Conservation (phyloP, 2,329 filamentous ascomycete genomes). For the Purpureocillium lavendulum region DNA sequence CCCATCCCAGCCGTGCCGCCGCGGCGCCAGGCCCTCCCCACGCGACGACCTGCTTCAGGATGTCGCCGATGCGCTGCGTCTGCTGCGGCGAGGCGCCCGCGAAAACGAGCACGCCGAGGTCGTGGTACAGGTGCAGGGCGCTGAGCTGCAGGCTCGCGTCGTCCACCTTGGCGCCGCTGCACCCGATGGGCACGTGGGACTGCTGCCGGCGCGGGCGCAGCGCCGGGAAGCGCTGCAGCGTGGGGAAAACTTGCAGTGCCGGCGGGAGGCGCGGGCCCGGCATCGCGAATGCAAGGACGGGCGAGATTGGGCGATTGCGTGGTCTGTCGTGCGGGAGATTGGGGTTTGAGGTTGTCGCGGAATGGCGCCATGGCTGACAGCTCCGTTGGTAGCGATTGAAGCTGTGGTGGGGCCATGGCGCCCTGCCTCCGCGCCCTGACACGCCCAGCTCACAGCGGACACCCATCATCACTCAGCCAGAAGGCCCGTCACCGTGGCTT, state of each 20-base stretch:
- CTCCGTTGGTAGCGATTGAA: no score
- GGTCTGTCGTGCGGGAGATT: conserved; percentile 3
- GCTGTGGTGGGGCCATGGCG: no score
- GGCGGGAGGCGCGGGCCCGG: conserved; percentile 6
- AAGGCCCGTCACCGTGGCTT: background rate
- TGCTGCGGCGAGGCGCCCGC: conserved; percentile 15
- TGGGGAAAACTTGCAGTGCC: conserved; percentile 13
- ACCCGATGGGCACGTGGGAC: conserved; percentile 6
- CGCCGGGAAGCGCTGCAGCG: conserved; percentile 12
- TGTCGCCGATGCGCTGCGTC: conserved; percentile 11
- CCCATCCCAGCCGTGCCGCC: conserved; percentile 4
- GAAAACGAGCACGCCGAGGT: conserved; percentile 22
- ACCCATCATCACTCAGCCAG: no score
- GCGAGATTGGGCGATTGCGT: no score
- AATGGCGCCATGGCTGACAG: no score
- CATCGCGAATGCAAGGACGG: background rate
- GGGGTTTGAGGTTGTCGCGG: no score
- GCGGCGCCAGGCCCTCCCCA: conserved; percentile 10
- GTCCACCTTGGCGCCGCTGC: background rate
- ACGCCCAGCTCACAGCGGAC: no score
- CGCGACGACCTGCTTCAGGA: conserved; percentile 10
- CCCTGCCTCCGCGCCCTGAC: no score
- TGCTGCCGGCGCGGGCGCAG: conserved; percentile 10
- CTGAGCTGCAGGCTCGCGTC: background rate
- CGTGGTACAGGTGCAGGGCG: conserved; percentile 17